Conservation (phyloP, 2,329 filamentous ascomycete genomes). For the Claviceps pusilla region DNA sequence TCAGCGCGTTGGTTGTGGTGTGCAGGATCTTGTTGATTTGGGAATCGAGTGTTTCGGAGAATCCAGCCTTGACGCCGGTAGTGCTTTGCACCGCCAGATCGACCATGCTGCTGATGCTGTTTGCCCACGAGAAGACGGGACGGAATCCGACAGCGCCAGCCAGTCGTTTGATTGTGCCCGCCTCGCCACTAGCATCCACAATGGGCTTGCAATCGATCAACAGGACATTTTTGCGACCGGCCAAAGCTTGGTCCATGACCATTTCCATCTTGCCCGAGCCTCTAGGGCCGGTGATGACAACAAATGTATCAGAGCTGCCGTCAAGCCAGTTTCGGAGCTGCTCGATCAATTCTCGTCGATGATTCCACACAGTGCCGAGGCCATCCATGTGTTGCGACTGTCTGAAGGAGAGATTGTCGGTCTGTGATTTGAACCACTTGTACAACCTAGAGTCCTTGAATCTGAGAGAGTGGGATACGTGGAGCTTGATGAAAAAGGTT, state of each 20-base stretch:
- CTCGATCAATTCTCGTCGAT: conserved; percentile 66
- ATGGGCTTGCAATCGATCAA: conserved; percentile 88
- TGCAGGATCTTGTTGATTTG: conserved; percentile 82
- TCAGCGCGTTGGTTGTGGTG: conserved; percentile 66
- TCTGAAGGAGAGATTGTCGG: conserved; percentile 50
- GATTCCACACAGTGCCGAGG: conserved; percentile 73
- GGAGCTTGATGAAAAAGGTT: conserved; percentile 79
- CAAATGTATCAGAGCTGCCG: conserved; percentile 81
- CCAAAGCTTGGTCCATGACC: conserved; percentile 69
- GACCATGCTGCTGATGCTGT: conserved; percentile 80
- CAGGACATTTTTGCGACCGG: conserved; percentile 60
- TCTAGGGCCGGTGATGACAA: conserved; percentile 81
- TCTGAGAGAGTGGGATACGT: conserved; percentile 65
- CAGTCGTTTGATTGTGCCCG: conserved; percentile 66
- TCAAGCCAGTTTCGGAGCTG: conserved; percentile 74
- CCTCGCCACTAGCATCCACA: conserved; percentile 78
- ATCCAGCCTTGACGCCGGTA: conserved; percentile 84
- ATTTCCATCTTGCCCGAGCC: conserved; percentile 85
- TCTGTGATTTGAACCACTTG: conserved; percentile 56
- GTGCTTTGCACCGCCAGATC: conserved; percentile 89
- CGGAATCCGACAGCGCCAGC: conserved; percentile 77
- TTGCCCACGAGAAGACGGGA: conserved; percentile 92
- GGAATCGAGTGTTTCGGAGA: conserved; percentile 81
- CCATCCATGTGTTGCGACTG: conserved; percentile 49
- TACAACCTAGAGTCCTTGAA: conserved; percentile 59